A percentile compares a stretch with the other conserved stretches of the same genome.
Evolutionary conservation across 352 stramenopile species (phyloP).

Genomic region (Nothophytophthora sp.): DNA sequence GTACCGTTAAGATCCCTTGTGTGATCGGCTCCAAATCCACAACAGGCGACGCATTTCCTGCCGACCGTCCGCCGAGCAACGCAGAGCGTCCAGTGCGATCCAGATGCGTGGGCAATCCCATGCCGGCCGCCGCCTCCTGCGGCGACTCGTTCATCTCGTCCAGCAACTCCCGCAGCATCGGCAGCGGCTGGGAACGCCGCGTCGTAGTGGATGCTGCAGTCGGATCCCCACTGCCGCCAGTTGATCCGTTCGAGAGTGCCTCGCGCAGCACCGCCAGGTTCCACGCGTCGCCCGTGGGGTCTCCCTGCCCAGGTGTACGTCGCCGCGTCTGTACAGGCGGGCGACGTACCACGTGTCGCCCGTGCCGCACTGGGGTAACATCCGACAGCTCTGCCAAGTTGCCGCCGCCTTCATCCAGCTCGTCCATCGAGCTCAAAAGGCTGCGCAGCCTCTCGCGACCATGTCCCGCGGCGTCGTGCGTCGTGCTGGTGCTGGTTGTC

Average conservation of each 20-base stretch:
- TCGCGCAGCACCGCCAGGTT: conserved; percentile 66
- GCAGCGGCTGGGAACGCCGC: conserved; percentile 15
- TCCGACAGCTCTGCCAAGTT: not conserved
- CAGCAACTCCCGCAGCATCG: conserved; percentile 41
- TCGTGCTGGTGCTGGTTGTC: conserved; percentile 5
- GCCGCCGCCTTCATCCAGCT: not conserved
- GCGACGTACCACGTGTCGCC: no score
- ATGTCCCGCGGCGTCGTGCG: conserved; percentile 19
- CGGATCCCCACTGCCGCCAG: not conserved
- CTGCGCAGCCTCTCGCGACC: conserved; percentile 24
- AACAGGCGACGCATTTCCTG: not conserved
- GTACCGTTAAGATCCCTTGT: conserved; percentile 54
- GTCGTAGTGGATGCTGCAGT: not conserved
- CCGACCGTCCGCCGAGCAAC: not conserved
- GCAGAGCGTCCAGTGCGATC: not conserved
- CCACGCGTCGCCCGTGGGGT: conserved; percentile 45
- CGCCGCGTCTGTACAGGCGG: no score
- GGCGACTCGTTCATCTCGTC: conserved; percentile 33
- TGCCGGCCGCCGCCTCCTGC: conserved; percentile 24
- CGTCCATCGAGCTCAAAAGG: conserved; percentile 11
- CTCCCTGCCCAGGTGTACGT: conserved; percentile 6
- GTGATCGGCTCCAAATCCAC: conserved; percentile 57
- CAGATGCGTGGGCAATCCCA: conserved; percentile 17
- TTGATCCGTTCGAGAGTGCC: conserved; percentile 28
- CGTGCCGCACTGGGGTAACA: not conserved